Evolutionary conservation across 1,284 basidiomycete species (phyloP).

Genomic region (Xerocomus nothofagi): DNA sequence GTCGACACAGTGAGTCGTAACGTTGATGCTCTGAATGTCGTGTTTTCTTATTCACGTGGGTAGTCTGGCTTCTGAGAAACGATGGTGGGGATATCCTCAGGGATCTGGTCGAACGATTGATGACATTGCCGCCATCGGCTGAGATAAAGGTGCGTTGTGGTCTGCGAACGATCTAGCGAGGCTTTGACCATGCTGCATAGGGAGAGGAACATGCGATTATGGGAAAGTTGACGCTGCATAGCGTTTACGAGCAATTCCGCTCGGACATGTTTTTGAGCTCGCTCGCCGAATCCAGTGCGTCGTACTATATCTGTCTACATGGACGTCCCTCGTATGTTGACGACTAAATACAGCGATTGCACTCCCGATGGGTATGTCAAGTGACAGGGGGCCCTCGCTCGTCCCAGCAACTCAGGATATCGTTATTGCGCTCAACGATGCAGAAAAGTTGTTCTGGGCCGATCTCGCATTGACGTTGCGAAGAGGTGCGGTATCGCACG

Average conservation of each 20-base stretch:
- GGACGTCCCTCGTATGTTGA: neutral
- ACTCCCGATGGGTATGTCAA: constrained; percentile 76
- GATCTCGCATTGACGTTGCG: constrained; percentile 58
- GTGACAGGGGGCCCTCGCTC: constrained; percentile 40
- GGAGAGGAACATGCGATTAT: constrained; percentile 72
- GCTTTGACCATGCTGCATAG: constrained; percentile 37
- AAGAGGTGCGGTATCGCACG: constrained; percentile 64
- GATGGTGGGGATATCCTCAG: constrained; percentile 58
- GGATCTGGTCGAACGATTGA: constrained; percentile 56
- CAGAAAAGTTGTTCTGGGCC: constrained; percentile 70
- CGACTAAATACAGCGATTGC: constrained; percentile 61
- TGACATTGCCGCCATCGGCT: constrained; percentile 55
- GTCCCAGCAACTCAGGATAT: constrained; percentile 60
- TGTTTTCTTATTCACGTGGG: neutral
- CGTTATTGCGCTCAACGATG: constrained; percentile 57
- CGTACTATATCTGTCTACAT: neutral
- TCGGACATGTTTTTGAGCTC: constrained; percentile 87
- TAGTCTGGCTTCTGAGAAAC: constrained; percentile 75
- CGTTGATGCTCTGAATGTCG: neutral
- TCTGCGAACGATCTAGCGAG: neutral
- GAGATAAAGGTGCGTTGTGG: constrained; percentile 53
- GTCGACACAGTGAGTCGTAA: constrained; percentile 69
- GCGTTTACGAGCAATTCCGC: constrained; percentile 75
- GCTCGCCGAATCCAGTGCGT: constrained; percentile 79
- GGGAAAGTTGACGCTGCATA: constrained; percentile 72